phyloP scores from a whole-genome alignment of 306 rosid genomes.

The Citrullus amarus region DNA sequence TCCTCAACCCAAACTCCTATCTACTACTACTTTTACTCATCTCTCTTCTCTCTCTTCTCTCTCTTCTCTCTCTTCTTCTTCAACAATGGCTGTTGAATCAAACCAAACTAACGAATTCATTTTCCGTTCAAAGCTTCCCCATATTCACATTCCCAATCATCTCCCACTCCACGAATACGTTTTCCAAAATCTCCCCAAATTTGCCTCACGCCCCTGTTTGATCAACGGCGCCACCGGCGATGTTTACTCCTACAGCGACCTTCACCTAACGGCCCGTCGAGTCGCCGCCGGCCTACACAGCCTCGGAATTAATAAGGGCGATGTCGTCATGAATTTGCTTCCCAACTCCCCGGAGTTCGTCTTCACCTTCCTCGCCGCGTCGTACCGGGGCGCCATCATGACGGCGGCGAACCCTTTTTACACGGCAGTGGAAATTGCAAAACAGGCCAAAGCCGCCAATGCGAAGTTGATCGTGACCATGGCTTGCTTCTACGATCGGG shows the following conservation, averaged over 20 bases:
- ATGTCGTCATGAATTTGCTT: slow-evolving; percentile 55
- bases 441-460: slow-evolving; percentile 52
- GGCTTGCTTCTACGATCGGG: slow-evolving; percentile 32
- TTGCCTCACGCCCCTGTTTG: slow-evolving; percentile 42
- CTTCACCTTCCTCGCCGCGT: slow-evolving; percentile 51
- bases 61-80: too few species aligned
- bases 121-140: slow-evolving; percentile 56
- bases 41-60: too few species aligned
- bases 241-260: slow-evolving; percentile 36
- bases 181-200: slow-evolving; percentile 25
- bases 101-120: slow-evolving; percentile 20
- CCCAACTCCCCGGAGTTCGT: slow-evolving; percentile 63
- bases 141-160: slow-evolving; percentile 59
- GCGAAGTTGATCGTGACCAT: slow-evolving; percentile 40
- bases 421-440: slow-evolving; percentile 35
- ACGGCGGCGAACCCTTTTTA: slow-evolving; percentile 67
- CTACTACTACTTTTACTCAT: too few species aligned
- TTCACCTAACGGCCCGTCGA: slow-evolving; percentile 22
- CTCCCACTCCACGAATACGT: slow-evolving; percentile 50
- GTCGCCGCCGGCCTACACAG: slow-evolving; percentile 41
- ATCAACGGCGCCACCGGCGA: slow-evolving; percentile 51
- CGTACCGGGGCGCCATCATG: slow-evolving; percentile 36
- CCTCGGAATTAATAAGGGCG: slow-evolving; percentile 34
- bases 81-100: background rate
- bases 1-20: too few species aligned